phyloP scores from a whole-genome alignment of 1,284 basidiomycete genomes.

The Boletus subluridellus region DNA sequence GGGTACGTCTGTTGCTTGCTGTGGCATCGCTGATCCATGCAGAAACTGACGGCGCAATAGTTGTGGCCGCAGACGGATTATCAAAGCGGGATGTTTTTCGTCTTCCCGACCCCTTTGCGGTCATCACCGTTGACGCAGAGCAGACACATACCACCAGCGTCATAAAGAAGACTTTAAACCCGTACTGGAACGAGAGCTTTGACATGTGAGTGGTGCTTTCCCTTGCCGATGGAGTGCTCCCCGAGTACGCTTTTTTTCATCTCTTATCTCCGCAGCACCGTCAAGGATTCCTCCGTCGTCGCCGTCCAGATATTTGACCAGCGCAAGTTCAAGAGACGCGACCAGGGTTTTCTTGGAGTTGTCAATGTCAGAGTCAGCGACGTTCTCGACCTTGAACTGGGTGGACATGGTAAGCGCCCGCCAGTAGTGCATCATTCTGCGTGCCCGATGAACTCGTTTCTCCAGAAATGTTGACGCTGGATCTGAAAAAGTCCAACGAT shows the following conservation, averaged over 20 bases:
- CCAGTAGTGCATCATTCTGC: slow-evolving; percentile 1
- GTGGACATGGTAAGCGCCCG: slow-evolving; percentile 73
- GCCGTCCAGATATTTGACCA: slow-evolving; percentile 97
- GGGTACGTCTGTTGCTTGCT: slow-evolving; percentile 36
- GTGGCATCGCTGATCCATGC: not conserved
- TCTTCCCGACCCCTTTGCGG: slow-evolving; percentile 91
- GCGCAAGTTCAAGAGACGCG: slow-evolving; percentile 90
- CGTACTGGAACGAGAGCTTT: slow-evolving; percentile 93
- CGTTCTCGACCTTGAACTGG: slow-evolving; percentile 85
- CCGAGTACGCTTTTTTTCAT: slow-evolving; percentile 1
- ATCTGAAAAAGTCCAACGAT: slow-evolving; percentile 88
- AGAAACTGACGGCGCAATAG: slow-evolving; percentile 38
- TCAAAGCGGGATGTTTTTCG: slow-evolving; percentile 90
- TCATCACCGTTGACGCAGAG: slow-evolving; percentile 92
- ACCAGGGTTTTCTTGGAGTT: slow-evolving; percentile 65
- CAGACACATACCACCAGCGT: slow-evolving; percentile 91
- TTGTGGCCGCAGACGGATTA: slow-evolving; percentile 85
- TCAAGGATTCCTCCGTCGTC: slow-evolving; percentile 87
- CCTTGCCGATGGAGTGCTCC: not conserved
- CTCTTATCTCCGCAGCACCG: slow-evolving; percentile 50
- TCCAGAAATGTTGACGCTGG: slow-evolving; percentile 84
- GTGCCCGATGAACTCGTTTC: not conserved
- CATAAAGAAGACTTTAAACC: slow-evolving; percentile 87
- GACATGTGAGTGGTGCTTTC: slow-evolving; percentile 58
- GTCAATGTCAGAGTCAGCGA: slow-evolving; percentile 90